Evolutionary conservation across 495 filamentous ascomycete genomes (phyloP).

Genomic region (Extremus antarcticus): DNA sequence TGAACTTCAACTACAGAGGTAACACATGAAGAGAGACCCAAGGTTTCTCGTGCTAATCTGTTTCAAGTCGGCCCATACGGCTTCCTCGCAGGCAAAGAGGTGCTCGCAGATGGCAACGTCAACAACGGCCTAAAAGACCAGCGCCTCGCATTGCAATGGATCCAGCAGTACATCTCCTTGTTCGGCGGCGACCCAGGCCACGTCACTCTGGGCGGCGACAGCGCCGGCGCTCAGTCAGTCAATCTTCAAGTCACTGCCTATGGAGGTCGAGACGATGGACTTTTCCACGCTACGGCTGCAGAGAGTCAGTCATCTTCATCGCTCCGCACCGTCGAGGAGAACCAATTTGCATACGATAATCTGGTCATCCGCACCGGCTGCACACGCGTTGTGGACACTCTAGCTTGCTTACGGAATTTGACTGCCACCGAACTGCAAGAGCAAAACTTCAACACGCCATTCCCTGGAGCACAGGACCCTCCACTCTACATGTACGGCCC

Average conservation of each 20-base stretch:
- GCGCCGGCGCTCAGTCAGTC: constrained; percentile 58
- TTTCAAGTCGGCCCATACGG: constrained; percentile 54
- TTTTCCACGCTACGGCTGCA: constrained; percentile 54
- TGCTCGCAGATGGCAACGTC: constrained; percentile 42
- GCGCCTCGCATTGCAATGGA: constrained; percentile 55
- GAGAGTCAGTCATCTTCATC: constrained; percentile 57
- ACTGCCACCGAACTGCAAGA: constrained; percentile 40
- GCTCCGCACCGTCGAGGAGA: constrained; percentile 46
- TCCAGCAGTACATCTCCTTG: constrained; percentile 33
- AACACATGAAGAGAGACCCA: background rate
- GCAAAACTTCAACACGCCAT: constrained; percentile 43
- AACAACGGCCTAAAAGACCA: constrained; percentile 69
- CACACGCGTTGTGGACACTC: constrained; percentile 33
- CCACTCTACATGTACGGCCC: constrained; percentile 53
- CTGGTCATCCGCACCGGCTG: constrained; percentile 50
- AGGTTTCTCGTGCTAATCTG: background rate
- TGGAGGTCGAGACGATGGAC: constrained; percentile 38
- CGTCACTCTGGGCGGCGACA: constrained; percentile 61
- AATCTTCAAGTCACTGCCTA: constrained; percentile 58
- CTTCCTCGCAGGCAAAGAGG: constrained; percentile 54
- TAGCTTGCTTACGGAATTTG: constrained; percentile 48
- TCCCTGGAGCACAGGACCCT: constrained; percentile 37
- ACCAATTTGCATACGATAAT: constrained; percentile 55
- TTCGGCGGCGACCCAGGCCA: constrained; percentile 66
- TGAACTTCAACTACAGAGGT: constrained; percentile 57